A percentile compares a stretch with the other conserved stretches of the same genome.
Conservation (phyloP, 2,329 filamentous ascomycete species). For the Sclerotinia trifoliorum region DNA sequence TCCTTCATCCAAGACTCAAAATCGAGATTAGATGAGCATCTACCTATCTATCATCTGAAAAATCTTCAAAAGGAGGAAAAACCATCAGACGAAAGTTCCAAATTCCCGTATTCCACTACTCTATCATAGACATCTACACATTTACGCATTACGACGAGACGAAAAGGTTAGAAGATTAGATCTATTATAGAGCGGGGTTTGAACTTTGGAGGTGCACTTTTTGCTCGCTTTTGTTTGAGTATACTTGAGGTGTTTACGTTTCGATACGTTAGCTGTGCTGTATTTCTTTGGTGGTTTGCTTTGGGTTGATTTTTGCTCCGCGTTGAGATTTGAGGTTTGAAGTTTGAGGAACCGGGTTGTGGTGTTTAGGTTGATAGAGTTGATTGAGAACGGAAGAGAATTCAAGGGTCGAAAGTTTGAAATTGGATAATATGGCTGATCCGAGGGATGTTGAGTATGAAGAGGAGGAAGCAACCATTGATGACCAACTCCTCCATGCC, state of each 20-base stretch:
- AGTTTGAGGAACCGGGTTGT: neutral
- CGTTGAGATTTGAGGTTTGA: neutral
- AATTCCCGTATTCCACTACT: too few species aligned
- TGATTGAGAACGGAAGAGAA: neutral
- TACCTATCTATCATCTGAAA: neutral
- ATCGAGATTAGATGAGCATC: too few species aligned
- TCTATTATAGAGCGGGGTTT: neutral
- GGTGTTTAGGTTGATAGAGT: neutral
- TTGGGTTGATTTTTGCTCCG: neutral
- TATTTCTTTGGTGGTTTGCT: neutral
- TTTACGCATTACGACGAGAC: neutral
- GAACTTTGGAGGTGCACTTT: neutral
- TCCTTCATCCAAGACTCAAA: too few species aligned
- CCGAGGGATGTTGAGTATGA: conserved; percentile 23
- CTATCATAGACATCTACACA: neutral
- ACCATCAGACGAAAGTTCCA: too few species aligned
- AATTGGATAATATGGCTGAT: conserved; percentile 10
- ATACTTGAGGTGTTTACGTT: too few species aligned
- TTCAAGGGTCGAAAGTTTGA: neutral
- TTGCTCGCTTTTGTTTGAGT: neutral
- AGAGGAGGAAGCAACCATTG: neutral
- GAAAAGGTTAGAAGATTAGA: neutral
- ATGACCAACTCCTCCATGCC: too few species aligned
- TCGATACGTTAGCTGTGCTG: neutral
- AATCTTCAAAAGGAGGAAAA: neutral